Evolutionary conservation across 148 eudicot genomes (phyloP).

Genomic region (Chenopodium suecicum): DNA sequence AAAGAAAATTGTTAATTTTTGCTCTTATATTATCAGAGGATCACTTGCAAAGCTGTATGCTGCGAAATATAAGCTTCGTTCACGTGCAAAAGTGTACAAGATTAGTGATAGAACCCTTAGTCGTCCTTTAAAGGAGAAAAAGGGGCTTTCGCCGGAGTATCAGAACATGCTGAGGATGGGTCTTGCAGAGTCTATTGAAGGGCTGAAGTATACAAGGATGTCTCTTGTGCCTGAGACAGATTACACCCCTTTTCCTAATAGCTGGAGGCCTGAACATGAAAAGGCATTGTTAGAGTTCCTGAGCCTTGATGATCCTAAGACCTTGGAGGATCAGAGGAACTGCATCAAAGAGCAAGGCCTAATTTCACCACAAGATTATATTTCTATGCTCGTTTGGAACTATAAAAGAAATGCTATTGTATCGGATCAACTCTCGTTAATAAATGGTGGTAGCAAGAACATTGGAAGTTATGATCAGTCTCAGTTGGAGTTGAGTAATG

Average conservation of each 20-base stretch:
- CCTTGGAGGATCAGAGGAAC: constrained; percentile 57
- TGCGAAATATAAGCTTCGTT: constrained; percentile 93
- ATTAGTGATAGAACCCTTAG: constrained; percentile 76
- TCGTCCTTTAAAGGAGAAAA: constrained; percentile 52
- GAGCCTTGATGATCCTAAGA: constrained; percentile 25
- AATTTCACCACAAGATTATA: constrained; percentile 81
- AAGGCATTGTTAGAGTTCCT: constrained; percentile 70
- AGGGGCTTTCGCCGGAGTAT: constrained; percentile 67
- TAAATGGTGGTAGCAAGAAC: constrained; percentile 12
- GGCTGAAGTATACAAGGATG: constrained; percentile 87
- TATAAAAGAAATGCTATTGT: constrained; percentile 65
- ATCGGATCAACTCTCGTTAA: constrained; percentile 35
- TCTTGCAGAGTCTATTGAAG: constrained; percentile 82
- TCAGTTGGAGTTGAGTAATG: constrained; percentile 34
- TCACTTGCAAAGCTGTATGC: constrained; percentile 97
- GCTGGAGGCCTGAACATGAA: constrained; percentile 79
- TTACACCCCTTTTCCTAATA: constrained; percentile 66
- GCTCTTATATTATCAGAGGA: constrained; percentile 35
- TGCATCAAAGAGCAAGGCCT: constrained; percentile 74
- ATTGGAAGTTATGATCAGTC: constrained; percentile 28
- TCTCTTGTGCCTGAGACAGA: constrained; percentile 93
- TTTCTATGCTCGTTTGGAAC: constrained; percentile 97
- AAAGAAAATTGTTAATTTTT: constrained; percentile 87
- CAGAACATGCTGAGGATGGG: constrained; percentile 83
- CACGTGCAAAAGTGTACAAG: constrained; percentile 92